These are phyloP conservation scores for Exidia glandulosa DNA, from an alignment of 768 basidiomycete species.

Conservation along the genomic window DNA sequence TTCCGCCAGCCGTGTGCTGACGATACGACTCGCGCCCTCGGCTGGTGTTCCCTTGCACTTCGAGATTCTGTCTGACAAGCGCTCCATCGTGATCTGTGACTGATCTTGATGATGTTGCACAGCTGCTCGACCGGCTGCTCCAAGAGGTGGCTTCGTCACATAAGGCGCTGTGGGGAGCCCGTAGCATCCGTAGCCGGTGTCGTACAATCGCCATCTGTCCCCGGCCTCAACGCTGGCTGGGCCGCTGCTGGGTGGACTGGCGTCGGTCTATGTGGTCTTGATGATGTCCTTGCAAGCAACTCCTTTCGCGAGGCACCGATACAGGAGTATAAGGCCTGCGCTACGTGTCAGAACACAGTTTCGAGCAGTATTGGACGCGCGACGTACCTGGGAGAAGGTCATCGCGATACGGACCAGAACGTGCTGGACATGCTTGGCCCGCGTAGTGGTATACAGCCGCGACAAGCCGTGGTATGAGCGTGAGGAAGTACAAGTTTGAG, in stretches of 20 bases:
- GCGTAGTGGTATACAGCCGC: conserved; percentile 77
- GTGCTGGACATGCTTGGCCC: conserved; percentile 85
- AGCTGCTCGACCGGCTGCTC: conserved; percentile 84
- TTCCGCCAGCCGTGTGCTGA: conserved; percentile 79
- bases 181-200: conserved; percentile 4
- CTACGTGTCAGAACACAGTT: background rate
- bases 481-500: conserved; percentile 99
- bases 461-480: conserved; percentile 88
- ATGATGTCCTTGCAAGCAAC: conserved; percentile 26
- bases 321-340: conserved; percentile 88
- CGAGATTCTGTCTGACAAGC: conserved; percentile 89
- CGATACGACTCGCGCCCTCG: conserved; percentile 88
- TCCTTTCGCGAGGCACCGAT: conserved; percentile 78
- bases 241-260: conserved; percentile 23
- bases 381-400: conserved; percentile 76
- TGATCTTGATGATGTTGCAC: conserved; percentile 85
- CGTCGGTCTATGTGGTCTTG: conserved; percentile 29
- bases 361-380: background rate
- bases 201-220: conserved; percentile 14
- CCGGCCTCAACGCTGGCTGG: background rate
- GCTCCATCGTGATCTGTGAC: conserved; percentile 94
- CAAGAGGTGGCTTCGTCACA: conserved; percentile 15
- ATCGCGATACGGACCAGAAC: conserved; percentile 85
- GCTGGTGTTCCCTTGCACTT: conserved; percentile 82
- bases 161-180: conserved; percentile 12